Evolutionary conservation across 73 alveolate species (phyloP).

Genomic region (Blepharisma stoltei): DNA sequence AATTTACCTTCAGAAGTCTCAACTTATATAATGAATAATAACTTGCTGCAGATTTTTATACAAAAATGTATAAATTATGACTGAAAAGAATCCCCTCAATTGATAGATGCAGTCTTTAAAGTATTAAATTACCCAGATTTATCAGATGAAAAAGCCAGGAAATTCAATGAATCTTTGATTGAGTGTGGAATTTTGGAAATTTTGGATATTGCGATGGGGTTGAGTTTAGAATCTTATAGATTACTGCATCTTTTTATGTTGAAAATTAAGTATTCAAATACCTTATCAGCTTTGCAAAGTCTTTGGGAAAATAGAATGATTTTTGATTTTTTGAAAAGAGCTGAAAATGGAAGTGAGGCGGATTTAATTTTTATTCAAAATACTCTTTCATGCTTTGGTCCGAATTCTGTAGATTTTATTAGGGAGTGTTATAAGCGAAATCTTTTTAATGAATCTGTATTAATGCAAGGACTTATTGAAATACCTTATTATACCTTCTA

Average conservation of each 20-base stretch:
- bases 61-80: background rate
- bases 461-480: background rate
- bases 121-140: background rate
- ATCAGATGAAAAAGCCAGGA: background rate
- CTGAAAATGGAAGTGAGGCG: background rate
- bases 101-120: conserved; percentile 7
- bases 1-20: background rate
- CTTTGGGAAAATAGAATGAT: background rate
- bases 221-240: background rate
- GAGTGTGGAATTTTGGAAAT: background rate
- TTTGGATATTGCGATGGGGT: background rate
- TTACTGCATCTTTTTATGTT: background rate
- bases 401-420: background rate
- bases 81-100: background rate
- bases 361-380: background rate
- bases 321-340: background rate
- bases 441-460: background rate
- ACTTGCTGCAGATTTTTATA: background rate
- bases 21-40: background rate
- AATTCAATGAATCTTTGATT: background rate
- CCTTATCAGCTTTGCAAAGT: background rate
- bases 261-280: background rate
- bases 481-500: conserved; percentile 14
- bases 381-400: background rate
- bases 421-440: background rate